Base-by-base conservation (phyloP, 2,329 filamentous ascomycete species). In the Akanthomyces uredinophilus region DNA sequence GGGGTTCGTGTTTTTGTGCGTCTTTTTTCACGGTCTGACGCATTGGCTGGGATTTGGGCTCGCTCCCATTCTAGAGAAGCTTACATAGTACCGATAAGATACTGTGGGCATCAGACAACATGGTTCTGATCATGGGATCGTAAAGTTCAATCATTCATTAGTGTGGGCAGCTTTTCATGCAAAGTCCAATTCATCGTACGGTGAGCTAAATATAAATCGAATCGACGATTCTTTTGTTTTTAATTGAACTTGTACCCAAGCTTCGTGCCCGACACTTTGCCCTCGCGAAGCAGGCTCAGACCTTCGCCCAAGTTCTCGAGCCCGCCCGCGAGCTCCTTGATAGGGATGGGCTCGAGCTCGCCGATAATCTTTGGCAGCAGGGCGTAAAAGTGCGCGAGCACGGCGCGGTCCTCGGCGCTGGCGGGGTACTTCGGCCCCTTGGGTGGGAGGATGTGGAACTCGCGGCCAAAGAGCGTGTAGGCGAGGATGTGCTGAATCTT, bases 391-490 rank as follows among this genome's bases (percentile, higher is more conserved):
- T 65, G 64, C 20, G 57, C 65, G 18, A 72, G 64, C 7, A 57
- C 65, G 16, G 65, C 52, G 20, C 69, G 66, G 56, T 72, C 68
- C 5, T 63, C 43, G 4, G 69, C 60, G 53, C 59, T 67, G 44
- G 70, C 72, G 61, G 70, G 70, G 60, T 64, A 70, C 47, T 68
- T 71, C 10, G 70, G 70, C 0, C 70, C 70, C 1, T 70, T 50
- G 0, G 70, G 71, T 1, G 68, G 66, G 18, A 71, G 60, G 65
- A 67, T 68, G 41, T 67, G 63, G 50, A 73, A 72, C 2, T 65
- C 27, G 4, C 53, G 63, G 0, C 71, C 70, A 13, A 70, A 63
- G 2, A 66, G 22, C 1, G 68, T 70, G 41, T 70, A 72, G 1
- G 67, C 62, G 65, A 72, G 66, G 16, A 71, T 65, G 44, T 65